Evolutionary conservation across 495 filamentous ascomycete genomes (phyloP), one percentile per base, ranked within the genome.

Genomic region (Neurospora pannonica): DNA sequence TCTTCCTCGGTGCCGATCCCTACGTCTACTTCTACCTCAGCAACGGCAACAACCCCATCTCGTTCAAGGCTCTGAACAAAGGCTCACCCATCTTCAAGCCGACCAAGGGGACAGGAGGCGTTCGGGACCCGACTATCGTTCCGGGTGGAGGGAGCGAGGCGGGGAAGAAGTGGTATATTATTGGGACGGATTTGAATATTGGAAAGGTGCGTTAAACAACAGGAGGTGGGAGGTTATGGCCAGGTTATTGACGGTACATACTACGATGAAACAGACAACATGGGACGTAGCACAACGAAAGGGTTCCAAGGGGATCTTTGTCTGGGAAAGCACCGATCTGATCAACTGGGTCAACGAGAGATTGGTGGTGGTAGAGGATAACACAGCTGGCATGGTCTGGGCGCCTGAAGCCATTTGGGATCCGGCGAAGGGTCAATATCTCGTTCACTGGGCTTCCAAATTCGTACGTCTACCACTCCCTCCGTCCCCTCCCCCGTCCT

Each of bases 361-460:
- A 15, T 74, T 88, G 9, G 86, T 87, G 2, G 77, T 76, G 2
- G 86, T 88, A 2, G 86, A 88, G 74, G 83, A 86, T 60, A 75
- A 76, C 13, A 86, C 79, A 5, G 87, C 86, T 4, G 87, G 86
- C 15, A 88, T 88, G 87, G 87, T 88, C 0, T 88, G 87, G 86
- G 86, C 86, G 15, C 87, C 87, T 1, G 86, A 86, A 62, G 86
- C 86, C 0, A 84, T 88, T 69, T 88, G 86, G 87, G 85, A 88
- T 73, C 79, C 83, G 0, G 78, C 79, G 2, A 86, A 87, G 76
- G 79, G 82, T 46, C 72, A 84, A 83, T 88, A 87, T 62, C 76
- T 88, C 2, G 86, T 88, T 31, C 82, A 87, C 73, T 88, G 86
- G 87, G 86, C 87, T 8, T 86, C 83, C 4, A 87, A 86, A 74